A percentile compares a stretch with the other conserved stretches of the same genome.
phyloP scores from a whole-genome alignment of 2,329 filamentous ascomycete genomes.

The Penicillium sp. region DNA sequence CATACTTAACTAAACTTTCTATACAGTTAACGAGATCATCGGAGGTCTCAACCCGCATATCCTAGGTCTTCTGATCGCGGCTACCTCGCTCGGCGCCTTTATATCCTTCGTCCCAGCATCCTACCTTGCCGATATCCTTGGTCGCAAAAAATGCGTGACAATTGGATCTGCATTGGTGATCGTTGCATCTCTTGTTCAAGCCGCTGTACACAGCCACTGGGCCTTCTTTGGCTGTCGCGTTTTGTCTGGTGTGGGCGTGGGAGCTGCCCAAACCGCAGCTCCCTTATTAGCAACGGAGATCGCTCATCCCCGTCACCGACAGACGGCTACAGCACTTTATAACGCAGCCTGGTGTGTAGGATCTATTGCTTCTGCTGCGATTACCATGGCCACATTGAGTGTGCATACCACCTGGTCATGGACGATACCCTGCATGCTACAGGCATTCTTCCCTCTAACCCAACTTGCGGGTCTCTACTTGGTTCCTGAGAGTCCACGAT shows the following conservation, averaged over 20 bases:
- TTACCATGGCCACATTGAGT: slow-evolving; percentile 19
- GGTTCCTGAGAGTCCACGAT: slow-evolving; percentile 63
- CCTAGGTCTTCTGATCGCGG: slow-evolving; percentile 22
- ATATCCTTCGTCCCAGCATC: slow-evolving; percentile 22
- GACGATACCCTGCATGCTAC: slow-evolving; percentile 59
- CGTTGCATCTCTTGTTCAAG: slow-evolving; percentile 25
- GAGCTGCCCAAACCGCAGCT: slow-evolving; percentile 30
- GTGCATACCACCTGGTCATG: slow-evolving; percentile 44
- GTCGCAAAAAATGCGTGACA: slow-evolving; percentile 45
- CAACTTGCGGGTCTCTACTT: slow-evolving; percentile 54
- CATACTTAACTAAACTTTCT: background rate
- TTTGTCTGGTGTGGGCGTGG: slow-evolving; percentile 40
- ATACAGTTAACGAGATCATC: slow-evolving; percentile 14
- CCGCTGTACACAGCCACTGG: slow-evolving; percentile 20
- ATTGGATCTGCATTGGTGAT: slow-evolving; percentile 37
- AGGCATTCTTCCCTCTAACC: slow-evolving; percentile 47
- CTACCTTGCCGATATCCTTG: slow-evolving; percentile 43
- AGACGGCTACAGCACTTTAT: slow-evolving; percentile 30
- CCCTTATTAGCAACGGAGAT: slow-evolving; percentile 32
- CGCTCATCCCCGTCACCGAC: slow-evolving; percentile 30
- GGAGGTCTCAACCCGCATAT: slow-evolving; percentile 14
- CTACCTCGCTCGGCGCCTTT: slow-evolving; percentile 23
- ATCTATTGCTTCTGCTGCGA: slow-evolving; percentile 19
- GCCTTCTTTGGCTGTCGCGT: slow-evolving; percentile 30
- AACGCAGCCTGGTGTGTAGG: slow-evolving; percentile 29